phyloP scores from a whole-genome alignment of 2,329 filamentous ascomycete genomes.

The Alternaria incomplexa region DNA sequence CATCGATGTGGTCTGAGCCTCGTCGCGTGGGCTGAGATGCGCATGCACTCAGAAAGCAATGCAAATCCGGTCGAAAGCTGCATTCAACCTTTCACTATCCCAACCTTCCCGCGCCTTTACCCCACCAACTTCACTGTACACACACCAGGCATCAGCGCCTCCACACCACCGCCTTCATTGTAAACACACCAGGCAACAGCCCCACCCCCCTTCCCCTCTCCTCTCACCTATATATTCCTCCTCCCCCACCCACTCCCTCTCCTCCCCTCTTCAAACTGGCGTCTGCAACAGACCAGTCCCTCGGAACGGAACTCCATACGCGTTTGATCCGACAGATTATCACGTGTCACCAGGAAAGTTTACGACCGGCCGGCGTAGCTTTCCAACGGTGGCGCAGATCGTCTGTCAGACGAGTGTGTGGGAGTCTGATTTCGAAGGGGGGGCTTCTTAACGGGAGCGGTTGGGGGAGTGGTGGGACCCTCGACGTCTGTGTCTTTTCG shows the following conservation, averaged over 20 bases:
- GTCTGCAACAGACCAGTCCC: neutral
- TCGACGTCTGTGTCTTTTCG: neutral
- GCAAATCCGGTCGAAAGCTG: neutral
- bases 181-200: neutral
- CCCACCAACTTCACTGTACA: neutral
- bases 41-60: neutral
- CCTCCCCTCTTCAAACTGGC: neutral
- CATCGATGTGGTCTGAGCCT: neutral
- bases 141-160: neutral
- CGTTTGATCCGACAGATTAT: neutral
- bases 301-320: neutral
- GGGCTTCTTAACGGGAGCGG: neutral
- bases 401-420: neutral
- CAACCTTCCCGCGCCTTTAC: neutral
- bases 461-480: neutral
- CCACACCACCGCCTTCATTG: neutral
- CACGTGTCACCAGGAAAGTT: neutral
- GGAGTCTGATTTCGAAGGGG: neutral
- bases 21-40: rapidly evolving
- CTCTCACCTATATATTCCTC: neutral
- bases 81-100: neutral
- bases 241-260: neutral
- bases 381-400: neutral
- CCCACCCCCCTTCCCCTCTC: too few relatives aligned
- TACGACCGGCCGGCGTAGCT: neutral